These are phyloP conservation scores for Postia placenta DNA, from an alignment of 768 basidiomycete genomes.

Conservation along the genomic window DNA sequence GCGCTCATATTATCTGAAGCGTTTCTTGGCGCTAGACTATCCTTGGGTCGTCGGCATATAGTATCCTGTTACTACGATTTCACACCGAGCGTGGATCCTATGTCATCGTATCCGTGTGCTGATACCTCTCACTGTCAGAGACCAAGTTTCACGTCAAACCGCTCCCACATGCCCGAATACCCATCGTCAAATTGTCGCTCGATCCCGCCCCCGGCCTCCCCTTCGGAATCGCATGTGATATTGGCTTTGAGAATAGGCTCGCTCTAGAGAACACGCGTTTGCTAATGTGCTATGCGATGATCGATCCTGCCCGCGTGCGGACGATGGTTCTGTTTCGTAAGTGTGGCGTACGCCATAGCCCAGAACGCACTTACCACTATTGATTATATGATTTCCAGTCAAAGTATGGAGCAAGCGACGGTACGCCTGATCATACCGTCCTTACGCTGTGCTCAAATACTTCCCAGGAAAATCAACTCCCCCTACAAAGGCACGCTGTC, in stretches of 20 bases:
- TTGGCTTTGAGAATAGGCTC: slow-evolving; percentile 96
- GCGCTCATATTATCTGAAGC: too few species aligned
- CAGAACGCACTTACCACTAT: background rate
- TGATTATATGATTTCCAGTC: slow-evolving; percentile 41
- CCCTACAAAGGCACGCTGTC: slow-evolving; percentile 96
- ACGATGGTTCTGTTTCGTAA: slow-evolving; percentile 94
- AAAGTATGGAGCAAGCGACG: slow-evolving; percentile 99
- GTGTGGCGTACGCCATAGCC: slow-evolving; percentile 29
- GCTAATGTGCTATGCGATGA: slow-evolving; percentile 94
- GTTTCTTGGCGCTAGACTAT: too few species aligned
- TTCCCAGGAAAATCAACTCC: slow-evolving; percentile 88
- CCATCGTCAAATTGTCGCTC: slow-evolving; percentile 94
- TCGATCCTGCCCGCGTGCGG: slow-evolving; percentile 89
- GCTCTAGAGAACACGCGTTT: slow-evolving; percentile 96
- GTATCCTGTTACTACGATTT: too few species aligned
- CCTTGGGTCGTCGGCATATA: too few species aligned
- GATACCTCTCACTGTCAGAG: slow-evolving; percentile 41
- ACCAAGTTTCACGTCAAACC: slow-evolving; percentile 96
- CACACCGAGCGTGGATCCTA: background rate
- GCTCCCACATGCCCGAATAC: slow-evolving; percentile 93
- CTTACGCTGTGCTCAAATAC: too few species aligned
- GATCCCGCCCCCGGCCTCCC: slow-evolving; percentile 79
- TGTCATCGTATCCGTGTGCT: slow-evolving; percentile 2
- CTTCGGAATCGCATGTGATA: slow-evolving; percentile 93
- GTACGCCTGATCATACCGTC: too few species aligned